Percentiles rank a stretch among this genome's conserved stretches.
These are phyloP conservation scores for Lipomyces yamadae DNA, from an alignment of 805 yeast genomes.

Conservation along the genomic window DNA sequence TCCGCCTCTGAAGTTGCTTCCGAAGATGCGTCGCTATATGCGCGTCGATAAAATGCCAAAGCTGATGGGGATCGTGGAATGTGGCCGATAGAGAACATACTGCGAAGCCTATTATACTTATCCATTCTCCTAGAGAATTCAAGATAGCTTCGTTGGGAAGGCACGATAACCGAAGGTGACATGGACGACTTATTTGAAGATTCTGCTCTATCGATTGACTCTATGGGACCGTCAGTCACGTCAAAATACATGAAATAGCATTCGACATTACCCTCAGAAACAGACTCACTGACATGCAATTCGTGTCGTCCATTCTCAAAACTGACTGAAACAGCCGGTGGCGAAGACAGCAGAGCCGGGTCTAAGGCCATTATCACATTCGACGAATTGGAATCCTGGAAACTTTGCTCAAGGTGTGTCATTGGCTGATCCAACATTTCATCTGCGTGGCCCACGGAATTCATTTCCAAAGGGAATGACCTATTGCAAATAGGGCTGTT, in stretches of 20 bases:
- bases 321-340: constrained; percentile 14
- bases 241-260: background rate
- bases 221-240: background rate
- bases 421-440: constrained; percentile 5
- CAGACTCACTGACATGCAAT: background rate
- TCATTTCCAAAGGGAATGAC: background rate
- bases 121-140: constrained; percentile 11
- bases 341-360: constrained; percentile 27
- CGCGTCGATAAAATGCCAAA: constrained; percentile 27
- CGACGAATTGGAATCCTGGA: constrained; percentile 11
- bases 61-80: constrained; percentile 32
- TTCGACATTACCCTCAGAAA: constrained; percentile 5
- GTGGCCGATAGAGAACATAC: constrained; percentile 18
- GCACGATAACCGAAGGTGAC: background rate
- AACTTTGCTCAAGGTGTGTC: constrained; percentile 16
- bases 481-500: background rate
- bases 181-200: background rate
- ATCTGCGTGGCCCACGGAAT: too few relatives aligned
- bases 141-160: background rate
- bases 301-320: background rate
- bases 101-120: constrained; percentile 11
- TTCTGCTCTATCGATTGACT: constrained; percentile 6
- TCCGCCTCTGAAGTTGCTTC: constrained; percentile 21
- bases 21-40: constrained; percentile 31
- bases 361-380: constrained; percentile 14